Evolutionary conservation across 495 filamentous ascomycete species (phyloP).

Genomic region (Saxispiralis lemnorum): DNA sequence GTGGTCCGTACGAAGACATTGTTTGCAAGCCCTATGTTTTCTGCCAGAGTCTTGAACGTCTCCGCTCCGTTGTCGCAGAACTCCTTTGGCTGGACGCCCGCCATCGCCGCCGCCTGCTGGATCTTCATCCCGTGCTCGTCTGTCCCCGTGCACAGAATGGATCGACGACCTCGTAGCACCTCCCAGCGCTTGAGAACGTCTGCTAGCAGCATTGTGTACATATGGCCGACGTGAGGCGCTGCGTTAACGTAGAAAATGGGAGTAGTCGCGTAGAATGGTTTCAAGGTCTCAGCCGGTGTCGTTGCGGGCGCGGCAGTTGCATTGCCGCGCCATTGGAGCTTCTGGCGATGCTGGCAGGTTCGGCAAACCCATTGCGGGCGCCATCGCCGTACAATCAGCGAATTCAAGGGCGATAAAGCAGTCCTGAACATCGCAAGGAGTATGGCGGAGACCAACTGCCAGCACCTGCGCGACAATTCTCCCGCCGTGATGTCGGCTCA

Average conservation of each 20-base stretch:
- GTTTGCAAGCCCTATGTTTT: constrained; percentile 45
- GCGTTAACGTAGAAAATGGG: constrained; percentile 99
- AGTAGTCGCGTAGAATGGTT: constrained; percentile 90
- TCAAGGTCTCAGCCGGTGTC: constrained; percentile 20
- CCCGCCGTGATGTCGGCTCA: too few species aligned
- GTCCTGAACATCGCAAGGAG: too few species aligned
- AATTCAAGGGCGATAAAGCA: constrained; percentile 9
- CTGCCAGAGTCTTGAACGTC: constrained; percentile 50
- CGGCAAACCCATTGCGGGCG: constrained; percentile 15
- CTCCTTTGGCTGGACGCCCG: constrained; percentile 41
- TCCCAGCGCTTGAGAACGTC: constrained; percentile 92
- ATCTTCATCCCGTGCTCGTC: constrained; percentile 98
- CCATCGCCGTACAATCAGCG: constrained; percentile 14
- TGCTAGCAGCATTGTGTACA: constrained; percentile 80
- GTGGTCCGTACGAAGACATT: constrained; percentile 88
- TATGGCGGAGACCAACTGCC: too few species aligned
- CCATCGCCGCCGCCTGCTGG: constrained; percentile 59
- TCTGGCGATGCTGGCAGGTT: constrained; percentile 5
- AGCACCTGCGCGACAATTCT: too few species aligned
- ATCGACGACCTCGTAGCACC: constrained; percentile 48
- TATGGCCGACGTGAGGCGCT: constrained; percentile 81
- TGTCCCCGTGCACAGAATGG: constrained; percentile 76
- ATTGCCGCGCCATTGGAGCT: background rate
- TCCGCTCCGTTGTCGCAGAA: constrained; percentile 49
- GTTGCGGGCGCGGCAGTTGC: background rate